Evolutionary conservation across 257 asterid genomes (phyloP).

Genomic region (Solanum appendiculatum): DNA sequence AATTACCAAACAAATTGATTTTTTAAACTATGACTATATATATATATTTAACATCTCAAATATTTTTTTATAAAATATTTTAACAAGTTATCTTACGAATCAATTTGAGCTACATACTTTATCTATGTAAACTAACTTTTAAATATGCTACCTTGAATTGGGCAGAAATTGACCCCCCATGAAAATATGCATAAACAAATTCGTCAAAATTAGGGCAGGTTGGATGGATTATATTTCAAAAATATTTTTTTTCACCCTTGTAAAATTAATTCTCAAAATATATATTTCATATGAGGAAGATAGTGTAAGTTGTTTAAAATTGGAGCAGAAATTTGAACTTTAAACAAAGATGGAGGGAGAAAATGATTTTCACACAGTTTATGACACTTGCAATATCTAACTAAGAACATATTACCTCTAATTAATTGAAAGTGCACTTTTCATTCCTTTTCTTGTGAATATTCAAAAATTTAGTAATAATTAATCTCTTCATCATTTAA

Average conservation of each 20-base stretch:
- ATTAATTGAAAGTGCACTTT: neutral
- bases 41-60: neutral
- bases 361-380: neutral
- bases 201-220: neutral
- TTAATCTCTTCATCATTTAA: neutral
- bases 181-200: neutral
- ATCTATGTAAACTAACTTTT: neutral
- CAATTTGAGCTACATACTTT: neutral
- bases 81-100: neutral
- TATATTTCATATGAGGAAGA: neutral
- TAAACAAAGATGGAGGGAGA: neutral
- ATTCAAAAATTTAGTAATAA: neutral
- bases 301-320: neutral
- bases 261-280: neutral
- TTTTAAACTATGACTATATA: neutral
- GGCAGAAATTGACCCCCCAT: neutral
- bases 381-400: neutral
- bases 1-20: neutral
- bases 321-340: neutral
- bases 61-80: too few relatives aligned
- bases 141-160: neutral
- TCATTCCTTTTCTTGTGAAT: neutral
- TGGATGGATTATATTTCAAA: neutral
- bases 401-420: neutral
- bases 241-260: neutral